Evolutionary conservation across 345 rosid genomes (phyloP), one percentile per base, ranked within the genome.

Genomic region (Gossypium arboreum): DNA sequence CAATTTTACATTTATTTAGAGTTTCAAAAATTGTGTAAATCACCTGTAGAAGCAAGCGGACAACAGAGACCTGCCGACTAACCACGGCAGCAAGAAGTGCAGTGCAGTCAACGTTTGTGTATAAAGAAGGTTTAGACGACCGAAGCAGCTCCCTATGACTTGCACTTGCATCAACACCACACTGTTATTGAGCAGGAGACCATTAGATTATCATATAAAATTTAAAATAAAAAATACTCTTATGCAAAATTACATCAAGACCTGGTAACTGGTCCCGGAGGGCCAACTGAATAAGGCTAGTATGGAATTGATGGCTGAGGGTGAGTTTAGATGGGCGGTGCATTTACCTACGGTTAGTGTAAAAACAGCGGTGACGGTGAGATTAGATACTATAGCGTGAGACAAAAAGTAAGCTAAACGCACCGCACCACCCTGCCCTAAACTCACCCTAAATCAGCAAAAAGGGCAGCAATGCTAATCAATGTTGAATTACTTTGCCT

Each of bases 81-180:
- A 95, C 93, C 65, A 91, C 89, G 73, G 94, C 92, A 74, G 97
- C 97, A 20, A 87, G 91, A 82, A 95, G 93, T 27, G 94, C 89
- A 65, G 90, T 85, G 60, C 99, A 93, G 83, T 95, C 94, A 39
- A 88, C 89, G 81, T 93, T 93, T 79, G 95, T 84, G 75, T 93
- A 90, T 60, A 93, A 86, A 78, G 97, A 88, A 83, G 99, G 99
- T 71, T 88, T 93, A 34, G 96, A 90, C 6, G 99, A 95, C 79
- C 77, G 84, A 68, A 95, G 87, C 79, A 95, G 80, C 75, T 85
- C 78, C 79, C 99, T 84, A 68, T 85, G 87, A 3, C 84, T 81
- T 55, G 89, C 85, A 81, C 82, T 81, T 50, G 84, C 85, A 84
- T 93, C 88, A 61, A 95, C 97, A 48, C 94, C 97, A 58, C 94